These are phyloP conservation scores for Fulvia fulva DNA, from an alignment of 2,329 filamentous ascomycete species.

Conservation along the genomic window DNA sequence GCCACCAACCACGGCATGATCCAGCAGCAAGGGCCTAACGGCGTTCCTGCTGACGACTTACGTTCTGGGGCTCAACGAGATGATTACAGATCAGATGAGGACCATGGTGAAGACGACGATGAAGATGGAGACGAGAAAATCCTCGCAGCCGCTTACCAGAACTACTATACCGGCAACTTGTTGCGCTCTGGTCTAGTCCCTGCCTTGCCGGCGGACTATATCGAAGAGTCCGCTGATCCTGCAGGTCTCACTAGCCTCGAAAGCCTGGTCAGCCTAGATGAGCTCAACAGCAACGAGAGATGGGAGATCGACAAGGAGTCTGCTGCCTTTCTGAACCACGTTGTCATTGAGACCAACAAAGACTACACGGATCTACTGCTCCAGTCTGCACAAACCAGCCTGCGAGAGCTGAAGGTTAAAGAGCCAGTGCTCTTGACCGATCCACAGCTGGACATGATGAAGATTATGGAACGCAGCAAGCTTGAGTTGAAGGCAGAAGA, in stretches of 20 bases:
- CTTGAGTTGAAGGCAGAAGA: slow-evolving; percentile 13
- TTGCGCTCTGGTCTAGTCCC: slow-evolving; percentile 1
- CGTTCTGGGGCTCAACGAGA: background rate
- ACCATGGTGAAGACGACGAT: background rate
- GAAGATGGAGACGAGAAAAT: slow-evolving; percentile 1
- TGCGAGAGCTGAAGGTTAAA: slow-evolving; percentile 39
- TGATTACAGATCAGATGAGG: background rate
- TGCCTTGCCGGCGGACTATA: background rate
- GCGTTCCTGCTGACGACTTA: background rate
- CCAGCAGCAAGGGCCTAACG: background rate
- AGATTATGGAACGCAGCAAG: slow-evolving; percentile 32
- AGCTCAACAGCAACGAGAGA: slow-evolving; percentile 13
- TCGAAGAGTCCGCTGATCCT: slow-evolving; percentile 8
- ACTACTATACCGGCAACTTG: slow-evolving; percentile 7
- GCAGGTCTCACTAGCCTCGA: background rate
- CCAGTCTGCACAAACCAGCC: background rate
- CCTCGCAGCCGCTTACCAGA: slow-evolving; percentile 1
- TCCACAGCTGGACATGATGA: slow-evolving; percentile 43
- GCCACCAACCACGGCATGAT: background rate
- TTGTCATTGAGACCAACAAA: background rate
- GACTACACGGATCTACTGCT: background rate
- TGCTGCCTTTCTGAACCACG: slow-evolving; percentile 17
- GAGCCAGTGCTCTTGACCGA: slow-evolving; percentile 46
- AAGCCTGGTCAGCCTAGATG: background rate
- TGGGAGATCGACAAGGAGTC: slow-evolving; percentile 30